A percentile compares a stretch with the other conserved stretches of the same genome.
Conservation (phyloP, 1,284 basidiomycete genomes). For the Rhodotorula glutinis region DNA sequence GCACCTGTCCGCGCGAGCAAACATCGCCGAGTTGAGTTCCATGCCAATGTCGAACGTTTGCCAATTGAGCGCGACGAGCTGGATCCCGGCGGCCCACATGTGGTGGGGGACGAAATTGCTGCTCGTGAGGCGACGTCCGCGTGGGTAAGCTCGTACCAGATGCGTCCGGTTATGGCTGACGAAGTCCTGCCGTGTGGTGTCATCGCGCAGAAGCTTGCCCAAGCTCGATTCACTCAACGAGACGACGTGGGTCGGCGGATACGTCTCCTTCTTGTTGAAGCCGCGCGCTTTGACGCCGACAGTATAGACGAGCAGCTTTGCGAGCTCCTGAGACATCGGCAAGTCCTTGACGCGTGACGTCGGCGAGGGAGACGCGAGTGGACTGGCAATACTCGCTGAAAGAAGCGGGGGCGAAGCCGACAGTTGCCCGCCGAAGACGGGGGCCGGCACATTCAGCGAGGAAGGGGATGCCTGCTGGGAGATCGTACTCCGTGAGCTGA, state of each 20-base stretch:
- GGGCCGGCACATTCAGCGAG: not conserved
- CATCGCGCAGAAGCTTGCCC: constrained; percentile 50
- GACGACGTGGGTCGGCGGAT: constrained; percentile 85
- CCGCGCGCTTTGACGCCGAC: constrained; percentile 76
- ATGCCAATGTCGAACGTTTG: constrained; percentile 88
- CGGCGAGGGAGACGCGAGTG: not conserved
- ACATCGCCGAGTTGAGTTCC: constrained; percentile 92
- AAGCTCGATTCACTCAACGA: constrained; percentile 85
- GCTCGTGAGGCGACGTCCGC: constrained; percentile 73
- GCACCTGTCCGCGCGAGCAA: constrained; percentile 74
- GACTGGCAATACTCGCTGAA: not conserved
- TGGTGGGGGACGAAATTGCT: constrained; percentile 87
- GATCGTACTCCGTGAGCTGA: not conserved
- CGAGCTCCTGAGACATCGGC: constrained; percentile 68
- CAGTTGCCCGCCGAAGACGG: constrained; percentile 8
- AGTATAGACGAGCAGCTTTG: constrained; percentile 83
- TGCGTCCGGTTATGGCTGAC: constrained; percentile 86
- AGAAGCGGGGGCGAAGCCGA: constrained; percentile 19
- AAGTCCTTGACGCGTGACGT: constrained; percentile 22
- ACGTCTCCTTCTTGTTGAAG: constrained; percentile 82
- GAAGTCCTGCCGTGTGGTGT: constrained; percentile 63
- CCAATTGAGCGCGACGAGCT: constrained; percentile 97
- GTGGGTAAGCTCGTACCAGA: constrained; percentile 85
- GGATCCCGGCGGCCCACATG: constrained; percentile 85
- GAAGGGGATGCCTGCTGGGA: not conserved